Conservation (phyloP, 352 stramenopile genomes). For the Thalassiosira hispida region DNA sequence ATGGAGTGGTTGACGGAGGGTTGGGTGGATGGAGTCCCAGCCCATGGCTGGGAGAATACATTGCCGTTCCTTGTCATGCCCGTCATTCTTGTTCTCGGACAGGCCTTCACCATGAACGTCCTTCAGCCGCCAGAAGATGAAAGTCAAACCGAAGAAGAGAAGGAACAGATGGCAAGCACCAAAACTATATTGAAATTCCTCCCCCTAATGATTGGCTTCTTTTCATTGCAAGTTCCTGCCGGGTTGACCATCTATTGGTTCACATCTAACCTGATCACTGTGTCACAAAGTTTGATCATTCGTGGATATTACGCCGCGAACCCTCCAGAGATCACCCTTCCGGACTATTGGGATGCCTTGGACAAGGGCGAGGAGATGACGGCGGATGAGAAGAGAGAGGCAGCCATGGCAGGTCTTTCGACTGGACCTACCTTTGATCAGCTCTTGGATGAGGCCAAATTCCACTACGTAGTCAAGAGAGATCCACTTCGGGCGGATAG, state of each 20-base stretch:
- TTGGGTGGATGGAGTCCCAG: constrained; percentile 67
- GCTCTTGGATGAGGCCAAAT: constrained; percentile 63
- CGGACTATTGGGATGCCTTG: constrained; percentile 82
- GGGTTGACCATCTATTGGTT: constrained; percentile 87
- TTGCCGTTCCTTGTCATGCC: constrained; percentile 87
- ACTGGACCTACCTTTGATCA: constrained; percentile 70
- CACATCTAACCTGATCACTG: constrained; percentile 79
- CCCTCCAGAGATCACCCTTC: constrained; percentile 78
- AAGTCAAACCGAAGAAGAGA: constrained; percentile 66
- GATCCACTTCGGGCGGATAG: constrained; percentile 56
- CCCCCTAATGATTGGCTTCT: constrained; percentile 88
- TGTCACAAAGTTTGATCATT: constrained; percentile 72
- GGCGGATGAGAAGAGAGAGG: constrained; percentile 71
- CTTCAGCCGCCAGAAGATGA: constrained; percentile 82
- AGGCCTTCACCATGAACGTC: constrained; percentile 86
- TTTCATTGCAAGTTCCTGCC: constrained; percentile 87
- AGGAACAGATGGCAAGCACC: constrained; percentile 67
- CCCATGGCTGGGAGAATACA: constrained; percentile 86
- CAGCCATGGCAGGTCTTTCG: constrained; percentile 67
- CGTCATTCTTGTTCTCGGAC: constrained; percentile 84
- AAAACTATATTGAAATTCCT: constrained; percentile 87
- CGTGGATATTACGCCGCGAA: constrained; percentile 78
- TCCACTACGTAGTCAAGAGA: constrained; percentile 67
- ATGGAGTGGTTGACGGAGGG: constrained; percentile 72
- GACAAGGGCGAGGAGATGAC: constrained; percentile 72